phyloP scores from a whole-genome alignment of 352 stramenopile species.

The Peronospora farinosa region DNA sequence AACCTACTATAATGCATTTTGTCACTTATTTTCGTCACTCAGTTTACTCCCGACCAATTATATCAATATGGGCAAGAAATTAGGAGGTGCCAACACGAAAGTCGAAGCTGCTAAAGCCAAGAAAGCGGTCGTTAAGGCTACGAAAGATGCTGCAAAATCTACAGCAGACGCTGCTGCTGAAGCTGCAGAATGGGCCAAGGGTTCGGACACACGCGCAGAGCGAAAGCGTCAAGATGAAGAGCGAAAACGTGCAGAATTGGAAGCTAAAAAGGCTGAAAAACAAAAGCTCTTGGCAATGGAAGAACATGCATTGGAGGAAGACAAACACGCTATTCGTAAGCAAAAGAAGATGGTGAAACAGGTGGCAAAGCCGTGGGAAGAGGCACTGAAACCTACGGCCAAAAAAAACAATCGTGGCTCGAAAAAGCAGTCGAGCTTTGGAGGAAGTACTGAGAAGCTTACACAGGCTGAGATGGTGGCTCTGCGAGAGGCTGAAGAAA shows the following conservation, averaged over 20 bases:
- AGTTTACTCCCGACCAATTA: neutral
- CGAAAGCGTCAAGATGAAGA: slow-evolving; percentile 48
- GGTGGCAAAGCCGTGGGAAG: slow-evolving; percentile 59
- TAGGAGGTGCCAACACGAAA: slow-evolving; percentile 56
- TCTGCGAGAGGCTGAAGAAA: slow-evolving; percentile 41
- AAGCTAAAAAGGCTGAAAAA: slow-evolving; percentile 69
- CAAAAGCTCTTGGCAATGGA: slow-evolving; percentile 63
- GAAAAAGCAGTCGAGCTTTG: slow-evolving; percentile 26
- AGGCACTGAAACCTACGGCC: slow-evolving; percentile 43
- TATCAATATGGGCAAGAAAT: slow-evolving; percentile 42
- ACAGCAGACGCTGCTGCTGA: slow-evolving; percentile 37
- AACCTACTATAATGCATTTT: too few relatives aligned
- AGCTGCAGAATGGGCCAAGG: slow-evolving; percentile 54
- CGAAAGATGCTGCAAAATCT: slow-evolving; percentile 50
- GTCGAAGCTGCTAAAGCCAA: slow-evolving; percentile 68
- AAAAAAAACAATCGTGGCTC: slow-evolving; percentile 71
- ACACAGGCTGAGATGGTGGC: slow-evolving; percentile 48
- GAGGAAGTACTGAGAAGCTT: slow-evolving; percentile 36
- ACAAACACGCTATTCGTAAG: slow-evolving; percentile 63
- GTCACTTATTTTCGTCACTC: too few relatives aligned
- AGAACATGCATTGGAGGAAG: slow-evolving; percentile 50
- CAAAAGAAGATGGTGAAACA: slow-evolving; percentile 64
- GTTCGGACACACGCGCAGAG: slow-evolving; percentile 41
- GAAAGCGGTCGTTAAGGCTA: slow-evolving; percentile 49
- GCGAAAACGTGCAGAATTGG: slow-evolving; percentile 49